Evolutionary conservation across 495 filamentous ascomycete species (phyloP), one percentile per base, ranked within the genome.

Genomic region (Pseudotulostoma volvatum): DNA sequence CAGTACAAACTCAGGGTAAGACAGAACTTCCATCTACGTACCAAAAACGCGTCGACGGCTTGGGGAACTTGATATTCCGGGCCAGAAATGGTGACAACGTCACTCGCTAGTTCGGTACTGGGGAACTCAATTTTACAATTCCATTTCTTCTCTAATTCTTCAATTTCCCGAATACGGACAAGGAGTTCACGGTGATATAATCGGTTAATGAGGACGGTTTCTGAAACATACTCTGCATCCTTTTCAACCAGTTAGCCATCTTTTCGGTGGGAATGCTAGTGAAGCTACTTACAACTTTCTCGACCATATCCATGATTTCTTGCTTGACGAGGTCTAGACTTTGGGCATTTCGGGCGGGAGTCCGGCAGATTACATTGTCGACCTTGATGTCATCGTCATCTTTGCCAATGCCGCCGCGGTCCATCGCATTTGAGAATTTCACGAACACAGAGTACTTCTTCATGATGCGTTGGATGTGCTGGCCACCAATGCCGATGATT

Each of bases 371-470:
- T 45, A 99, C 90, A 57, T 99, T 99, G 66, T 96, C 90, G 35
- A 95, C 87, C 56, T 93, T 92, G 60, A 90, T 84, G 54, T 96
- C 90, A 55, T 96, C 92, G 51, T 93, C 87, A 49, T 96, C 90
- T 44, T 86, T 83, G 44, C 84, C 81, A 58, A 92, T 78, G 8
- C 85, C 86, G 40, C 85, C 87, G 48, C 90, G 81, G 57, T 99
- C 90, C 92, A 96, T 96, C 18, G 92, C 90, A 51, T 99, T 99
- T 45, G 85, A 93, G 54, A 99, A 99, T 56, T 99, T 99, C 64
- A 99, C 90, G 45, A 96, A 99, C 41, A 99, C 90, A 1, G 90
- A 99, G 63, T 99, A 92, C 59, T 95, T 95, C 67, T 99, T 99
- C 90, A 96, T 99, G 64, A 96, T 96, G 41, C 86, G 86, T 55